Evolutionary conservation across 371 early-diverging fungal genomes (phyloP).

Genomic region (Dichotomocladium elegans): DNA sequence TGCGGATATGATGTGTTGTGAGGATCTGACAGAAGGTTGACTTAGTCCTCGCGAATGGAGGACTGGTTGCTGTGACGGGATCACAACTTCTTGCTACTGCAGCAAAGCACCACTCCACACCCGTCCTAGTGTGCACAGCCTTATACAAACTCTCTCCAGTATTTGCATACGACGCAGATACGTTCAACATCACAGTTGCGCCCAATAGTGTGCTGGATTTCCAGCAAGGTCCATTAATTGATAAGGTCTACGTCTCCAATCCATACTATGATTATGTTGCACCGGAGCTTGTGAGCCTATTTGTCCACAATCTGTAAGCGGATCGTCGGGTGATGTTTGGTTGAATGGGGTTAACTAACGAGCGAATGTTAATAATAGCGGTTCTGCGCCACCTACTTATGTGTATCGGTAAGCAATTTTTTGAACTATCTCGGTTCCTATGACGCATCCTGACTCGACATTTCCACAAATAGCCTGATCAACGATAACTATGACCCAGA

Average conservation of each 20-base stretch:
- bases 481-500: constrained; percentile 70
- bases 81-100: constrained; percentile 83
- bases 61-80: constrained; percentile 81
- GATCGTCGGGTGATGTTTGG: neutral
- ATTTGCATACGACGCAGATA: constrained; percentile 85
- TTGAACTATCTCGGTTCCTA: neutral
- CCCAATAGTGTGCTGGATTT: constrained; percentile 83
- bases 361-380: too few species aligned
- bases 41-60: constrained; percentile 89
- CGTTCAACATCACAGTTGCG: constrained; percentile 69
- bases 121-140: constrained; percentile 83
- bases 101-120: constrained; percentile 88
- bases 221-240: constrained; percentile 75
- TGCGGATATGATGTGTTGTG: neutral
- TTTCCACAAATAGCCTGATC: constrained; percentile 72
- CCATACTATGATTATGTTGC: constrained; percentile 90
- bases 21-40: neutral
- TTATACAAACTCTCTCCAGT: constrained; percentile 85
- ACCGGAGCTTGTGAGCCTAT: constrained; percentile 83
- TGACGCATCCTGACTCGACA: constrained; percentile 7
- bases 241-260: constrained; percentile 74
- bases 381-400: constrained; percentile 50
- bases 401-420: constrained; percentile 28
- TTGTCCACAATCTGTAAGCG: constrained; percentile 87
- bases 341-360: neutral